phyloP scores from a whole-genome alignment of 306 rosid genomes.

The Quillaja saponaria region DNA sequence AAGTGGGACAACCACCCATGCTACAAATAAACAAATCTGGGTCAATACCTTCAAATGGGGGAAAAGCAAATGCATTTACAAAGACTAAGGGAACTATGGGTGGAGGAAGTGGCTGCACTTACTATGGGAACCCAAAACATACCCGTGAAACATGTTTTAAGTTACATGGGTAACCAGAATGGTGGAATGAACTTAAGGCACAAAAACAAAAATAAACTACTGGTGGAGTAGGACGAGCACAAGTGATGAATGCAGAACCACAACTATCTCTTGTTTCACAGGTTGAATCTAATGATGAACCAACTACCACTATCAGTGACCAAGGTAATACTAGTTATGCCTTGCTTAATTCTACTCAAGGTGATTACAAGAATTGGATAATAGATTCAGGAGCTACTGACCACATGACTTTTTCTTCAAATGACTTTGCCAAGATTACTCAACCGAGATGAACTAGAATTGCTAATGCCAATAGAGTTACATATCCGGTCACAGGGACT shows the following conservation, averaged over 20 bases:
- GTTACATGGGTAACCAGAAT: conserved; percentile 11
- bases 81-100: background rate
- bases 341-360: background rate
- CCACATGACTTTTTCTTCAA: conserved; percentile 1
- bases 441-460: background rate
- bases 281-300: background rate
- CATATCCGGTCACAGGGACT: conserved; percentile 1
- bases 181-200: conserved; percentile 13
- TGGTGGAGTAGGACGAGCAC: background rate
- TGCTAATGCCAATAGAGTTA: conserved; percentile 8
- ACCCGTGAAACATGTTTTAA: conserved; percentile 18
- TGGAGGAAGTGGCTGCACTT: conserved; percentile 3
- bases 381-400: background rate
- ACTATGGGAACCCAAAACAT: conserved; percentile 22
- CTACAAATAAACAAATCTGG: background rate
- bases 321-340: background rate
- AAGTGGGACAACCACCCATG: background rate
- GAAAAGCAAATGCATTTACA: background rate
- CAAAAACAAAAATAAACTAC: background rate
- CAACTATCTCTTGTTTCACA: conserved; percentile 8
- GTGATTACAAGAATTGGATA: conserved; percentile 7
- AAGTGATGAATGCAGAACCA: background rate
- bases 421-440: background rate
- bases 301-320: too few species aligned
- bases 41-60: background rate